Conservation (phyloP, 768 basidiomycete genomes). For the Panaeolus papilionaceus region DNA sequence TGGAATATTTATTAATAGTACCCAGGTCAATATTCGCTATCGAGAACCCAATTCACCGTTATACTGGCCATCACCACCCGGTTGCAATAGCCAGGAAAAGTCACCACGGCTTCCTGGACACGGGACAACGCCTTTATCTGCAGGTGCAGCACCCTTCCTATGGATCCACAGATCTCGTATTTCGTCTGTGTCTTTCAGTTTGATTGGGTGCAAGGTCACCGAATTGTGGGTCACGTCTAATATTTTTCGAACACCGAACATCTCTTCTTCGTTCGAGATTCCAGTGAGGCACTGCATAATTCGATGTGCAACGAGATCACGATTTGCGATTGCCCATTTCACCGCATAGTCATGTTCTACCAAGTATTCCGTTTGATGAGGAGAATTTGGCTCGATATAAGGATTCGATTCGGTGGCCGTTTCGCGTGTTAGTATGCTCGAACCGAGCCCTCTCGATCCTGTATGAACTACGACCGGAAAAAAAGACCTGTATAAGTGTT, state of each 20-base stretch:
- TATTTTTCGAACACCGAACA: slow-evolving; percentile 32
- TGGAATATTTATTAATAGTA: slow-evolving; percentile 20
- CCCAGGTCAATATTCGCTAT: background rate
- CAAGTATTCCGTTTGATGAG: slow-evolving; percentile 37
- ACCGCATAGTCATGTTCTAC: slow-evolving; percentile 43
- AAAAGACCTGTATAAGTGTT: background rate
- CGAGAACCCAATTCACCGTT: slow-evolving; percentile 31
- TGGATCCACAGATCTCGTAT: slow-evolving; percentile 40
- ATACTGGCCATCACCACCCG: slow-evolving; percentile 39
- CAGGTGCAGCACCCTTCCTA: slow-evolving; percentile 46
- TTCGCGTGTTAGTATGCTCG: slow-evolving; percentile 36
- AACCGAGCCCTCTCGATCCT: slow-evolving; percentile 44
- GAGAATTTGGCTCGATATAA: slow-evolving; percentile 37
- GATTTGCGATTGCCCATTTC: slow-evolving; percentile 44
- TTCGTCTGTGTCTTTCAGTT: slow-evolving; percentile 23
- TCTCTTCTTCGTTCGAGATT: slow-evolving; percentile 10
- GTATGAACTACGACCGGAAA: slow-evolving; percentile 36
- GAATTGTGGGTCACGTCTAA: slow-evolving; percentile 47
- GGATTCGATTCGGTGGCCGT: slow-evolving; percentile 41
- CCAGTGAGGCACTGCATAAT: slow-evolving; percentile 35
- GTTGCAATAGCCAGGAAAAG: slow-evolving; percentile 41
- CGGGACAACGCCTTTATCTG: slow-evolving; percentile 39
- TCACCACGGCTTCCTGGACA: slow-evolving; percentile 48
- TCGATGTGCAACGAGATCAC: slow-evolving; percentile 44
- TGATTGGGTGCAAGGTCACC: slow-evolving; percentile 32